Evolutionary conservation across 805 yeast species (phyloP).

Genomic region (Ogataea kodamae): DNA sequence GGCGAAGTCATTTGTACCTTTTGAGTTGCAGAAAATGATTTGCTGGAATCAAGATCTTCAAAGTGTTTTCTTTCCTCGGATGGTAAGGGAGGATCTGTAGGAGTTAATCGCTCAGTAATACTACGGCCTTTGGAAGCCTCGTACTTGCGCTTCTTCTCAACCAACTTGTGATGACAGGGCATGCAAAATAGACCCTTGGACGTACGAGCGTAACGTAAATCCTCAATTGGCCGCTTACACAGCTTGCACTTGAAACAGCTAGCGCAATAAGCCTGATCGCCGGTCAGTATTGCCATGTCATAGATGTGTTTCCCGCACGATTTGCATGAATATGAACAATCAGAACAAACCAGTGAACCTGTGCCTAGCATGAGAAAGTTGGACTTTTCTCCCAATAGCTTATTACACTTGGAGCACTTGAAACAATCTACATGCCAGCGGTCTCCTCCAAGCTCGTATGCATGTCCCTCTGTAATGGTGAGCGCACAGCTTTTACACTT

Average conservation of each 20-base stretch:
- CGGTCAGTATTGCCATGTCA: slow-evolving; percentile 90
- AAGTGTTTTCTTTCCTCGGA: slow-evolving; percentile 13
- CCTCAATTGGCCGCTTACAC: slow-evolving; percentile 82
- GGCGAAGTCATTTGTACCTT: slow-evolving; percentile 16
- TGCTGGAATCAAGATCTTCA: slow-evolving; percentile 7
- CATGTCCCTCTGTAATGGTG: slow-evolving; percentile 82
- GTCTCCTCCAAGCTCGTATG: slow-evolving; percentile 90
- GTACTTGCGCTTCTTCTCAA: slow-evolving; percentile 70
- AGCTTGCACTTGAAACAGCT: slow-evolving; percentile 85
- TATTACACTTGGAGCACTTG: slow-evolving; percentile 79
- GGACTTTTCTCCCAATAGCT: slow-evolving; percentile 77
- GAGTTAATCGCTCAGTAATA: background rate
- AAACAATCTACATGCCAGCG: slow-evolving; percentile 97
- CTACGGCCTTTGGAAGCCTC: slow-evolving; percentile 39
- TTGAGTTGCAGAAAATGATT: slow-evolving; percentile 11
- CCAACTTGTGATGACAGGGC: slow-evolving; percentile 80
- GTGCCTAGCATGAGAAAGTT: slow-evolving; percentile 90
- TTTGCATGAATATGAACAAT: slow-evolving; percentile 88
- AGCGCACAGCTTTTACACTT: slow-evolving; percentile 39
- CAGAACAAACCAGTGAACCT: slow-evolving; percentile 84
- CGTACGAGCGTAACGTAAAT: slow-evolving; percentile 86
- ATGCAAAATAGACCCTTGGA: slow-evolving; percentile 91
- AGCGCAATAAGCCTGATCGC: slow-evolving; percentile 92
- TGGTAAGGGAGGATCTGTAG: slow-evolving; percentile 5
- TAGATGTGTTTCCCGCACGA: slow-evolving; percentile 84